Conservation (phyloP, 768 basidiomycete species). For the Inosperma sp. region DNA sequence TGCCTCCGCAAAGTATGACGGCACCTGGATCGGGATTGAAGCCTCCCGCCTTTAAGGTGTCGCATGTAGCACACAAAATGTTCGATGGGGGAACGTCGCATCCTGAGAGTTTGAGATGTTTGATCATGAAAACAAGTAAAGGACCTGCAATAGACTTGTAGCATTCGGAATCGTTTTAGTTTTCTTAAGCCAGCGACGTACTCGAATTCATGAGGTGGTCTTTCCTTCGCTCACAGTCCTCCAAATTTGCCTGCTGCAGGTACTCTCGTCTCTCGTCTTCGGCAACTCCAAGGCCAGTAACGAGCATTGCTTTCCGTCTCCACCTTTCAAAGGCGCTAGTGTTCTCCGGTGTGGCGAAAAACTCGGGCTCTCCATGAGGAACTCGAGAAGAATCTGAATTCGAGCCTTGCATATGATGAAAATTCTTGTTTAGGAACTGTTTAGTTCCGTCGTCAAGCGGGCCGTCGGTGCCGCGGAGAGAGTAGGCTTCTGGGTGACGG, state of each 20-base stretch:
- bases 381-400: no score
- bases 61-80: conserved; percentile 83
- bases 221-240: conserved; percentile 66
- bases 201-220: conserved; percentile 63
- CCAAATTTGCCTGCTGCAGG: conserved; percentile 32
- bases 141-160: conserved; percentile 72
- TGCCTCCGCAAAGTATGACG: conserved; percentile 81
- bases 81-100: conserved; percentile 67
- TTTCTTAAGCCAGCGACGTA: conserved; percentile 32
- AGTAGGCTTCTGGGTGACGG: no score
- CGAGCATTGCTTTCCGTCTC: conserved; percentile 42
- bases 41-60: conserved; percentile 66
- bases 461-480: no score
- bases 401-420: no score
- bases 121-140: conserved; percentile 83
- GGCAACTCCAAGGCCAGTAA: conserved; percentile 46
- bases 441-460: no score
- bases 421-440: no score
- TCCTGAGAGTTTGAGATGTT: conserved; percentile 76
- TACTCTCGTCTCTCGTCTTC: conserved; percentile 43
- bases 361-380: no score
- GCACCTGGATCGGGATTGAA: conserved; percentile 75
- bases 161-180: no score
- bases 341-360: no score
- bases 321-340: conserved; percentile 45